Evolutionary conservation across 202 grass and related monocot genomes (phyloP).

Genomic region (Hordeum pubiflorum): DNA sequence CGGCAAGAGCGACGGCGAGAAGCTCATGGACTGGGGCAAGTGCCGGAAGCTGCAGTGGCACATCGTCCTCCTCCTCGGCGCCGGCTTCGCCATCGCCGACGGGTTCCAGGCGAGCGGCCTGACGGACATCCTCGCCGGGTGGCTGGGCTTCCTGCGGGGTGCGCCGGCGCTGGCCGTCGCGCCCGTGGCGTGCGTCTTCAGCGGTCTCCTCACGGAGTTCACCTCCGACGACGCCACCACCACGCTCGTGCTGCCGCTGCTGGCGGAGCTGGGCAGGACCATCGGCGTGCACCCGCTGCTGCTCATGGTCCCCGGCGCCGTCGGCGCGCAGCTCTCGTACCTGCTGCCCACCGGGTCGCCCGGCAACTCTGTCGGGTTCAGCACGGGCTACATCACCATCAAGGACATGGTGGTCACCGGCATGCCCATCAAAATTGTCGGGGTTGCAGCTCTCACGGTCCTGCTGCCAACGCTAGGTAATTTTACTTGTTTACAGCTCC

Average conservation of each 20-base stretch:
- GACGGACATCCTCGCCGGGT: slow-evolving; percentile 42
- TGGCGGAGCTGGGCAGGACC: slow-evolving; percentile 53
- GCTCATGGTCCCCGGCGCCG: slow-evolving; percentile 68
- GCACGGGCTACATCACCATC: slow-evolving; percentile 54
- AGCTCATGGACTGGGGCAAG: slow-evolving; percentile 88
- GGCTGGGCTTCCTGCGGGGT: slow-evolving; percentile 48
- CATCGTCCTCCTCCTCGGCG: slow-evolving; percentile 81
- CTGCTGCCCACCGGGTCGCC: slow-evolving; percentile 76
- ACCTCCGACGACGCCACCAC: slow-evolving; percentile 73
- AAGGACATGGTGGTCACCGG: slow-evolving; percentile 70
- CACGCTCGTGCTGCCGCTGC: slow-evolving; percentile 71
- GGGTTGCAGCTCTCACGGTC: slow-evolving; percentile 38
- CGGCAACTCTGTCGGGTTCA: slow-evolving; percentile 67
- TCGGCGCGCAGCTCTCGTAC: slow-evolving; percentile 70
- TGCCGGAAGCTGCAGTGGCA: slow-evolving; percentile 80
- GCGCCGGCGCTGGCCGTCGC: slow-evolving; percentile 57
- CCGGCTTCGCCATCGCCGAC: slow-evolving; percentile 76
- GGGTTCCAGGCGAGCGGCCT: slow-evolving; percentile 61
- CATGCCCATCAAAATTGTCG: slow-evolving; percentile 46
- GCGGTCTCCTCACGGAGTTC: slow-evolving; percentile 65
- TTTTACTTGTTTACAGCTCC: not conserved
- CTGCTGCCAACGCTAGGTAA: slow-evolving; percentile 70
- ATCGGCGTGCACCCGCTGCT: slow-evolving; percentile 64
- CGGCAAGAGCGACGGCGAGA: slow-evolving; percentile 64
- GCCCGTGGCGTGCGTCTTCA: slow-evolving; percentile 49